Evolutionary conservation across 2,329 filamentous ascomycete species (phyloP), one percentile per base, ranked within the genome.

Genomic region (Sarocladium brachiariae): DNA sequence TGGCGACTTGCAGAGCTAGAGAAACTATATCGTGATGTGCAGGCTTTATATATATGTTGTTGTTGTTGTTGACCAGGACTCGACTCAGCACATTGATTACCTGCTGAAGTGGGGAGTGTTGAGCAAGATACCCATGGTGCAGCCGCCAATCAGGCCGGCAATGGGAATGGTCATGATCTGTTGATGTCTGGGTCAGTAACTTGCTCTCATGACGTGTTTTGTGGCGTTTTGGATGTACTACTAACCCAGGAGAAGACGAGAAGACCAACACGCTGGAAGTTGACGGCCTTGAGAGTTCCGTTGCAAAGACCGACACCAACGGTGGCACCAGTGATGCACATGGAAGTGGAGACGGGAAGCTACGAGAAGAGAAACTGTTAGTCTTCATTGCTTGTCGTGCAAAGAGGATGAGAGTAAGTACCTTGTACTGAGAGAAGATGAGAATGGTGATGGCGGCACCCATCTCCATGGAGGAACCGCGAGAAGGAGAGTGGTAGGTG

Each of bases 301-400:
- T 89, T 89, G 75, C 84, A 89, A 18, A 90, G 80, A 62, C 84
- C 86, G 46, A 90, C 86, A 53, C 86, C 86, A 39, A 89, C 83
- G 1, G 85, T 89, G 23, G 86, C 86, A 50, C 87, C 86, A 1
- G 86, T 89, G 65, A 90, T 89, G 65, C 86, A 90, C 86, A 85
- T 85, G 16, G 81, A 83, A 2, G 84, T 90, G 0, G 86, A 89
- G 24, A 90, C 86, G 33, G 86, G 86, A 0, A 90, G 81, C 1
- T 78, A 80, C 5, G 27, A 19, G n/a, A n/a, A n/a, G n/a, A n/a
- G n/a, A n/a, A n/a, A n/a, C n/a, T n/a, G 39, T 41, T 24, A 41
- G 37, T 24, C 19, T 23, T n/a, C n/a, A n/a, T n/a, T n/a, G n/a
- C n/a, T 5, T 19, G n/a, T 23, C n/a, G n/a, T 35, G 33, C 33